phyloP scores from a whole-genome alignment of 495 filamentous ascomycete species.

The Aspergillus baeticus region DNA sequence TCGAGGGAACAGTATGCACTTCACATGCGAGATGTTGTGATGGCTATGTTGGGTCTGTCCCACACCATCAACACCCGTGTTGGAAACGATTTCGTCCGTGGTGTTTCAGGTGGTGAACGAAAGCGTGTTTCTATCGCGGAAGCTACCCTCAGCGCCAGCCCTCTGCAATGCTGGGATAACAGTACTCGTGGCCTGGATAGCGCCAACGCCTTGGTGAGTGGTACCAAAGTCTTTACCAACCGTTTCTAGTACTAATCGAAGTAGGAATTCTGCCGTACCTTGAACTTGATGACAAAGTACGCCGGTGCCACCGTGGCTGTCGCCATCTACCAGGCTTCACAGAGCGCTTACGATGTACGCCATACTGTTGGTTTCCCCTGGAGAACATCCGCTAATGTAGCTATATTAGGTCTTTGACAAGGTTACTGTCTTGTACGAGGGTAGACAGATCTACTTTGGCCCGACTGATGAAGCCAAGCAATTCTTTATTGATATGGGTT shows the following conservation, averaged over 20 bases:
- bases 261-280: constrained; percentile 62
- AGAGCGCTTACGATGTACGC: constrained; percentile 68
- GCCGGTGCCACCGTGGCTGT: constrained; percentile 77
- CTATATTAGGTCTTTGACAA: constrained; percentile 52
- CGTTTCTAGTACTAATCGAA: not conserved
- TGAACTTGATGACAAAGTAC: constrained; percentile 74
- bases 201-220: constrained; percentile 63
- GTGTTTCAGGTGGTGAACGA: constrained; percentile 68
- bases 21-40: constrained; percentile 59
- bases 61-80: constrained; percentile 54
- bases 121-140: constrained; percentile 64
- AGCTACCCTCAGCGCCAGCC: constrained; percentile 69
- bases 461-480: constrained; percentile 56
- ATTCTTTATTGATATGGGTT: constrained; percentile 69
- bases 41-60: constrained; percentile 59
- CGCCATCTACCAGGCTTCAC: constrained; percentile 81
- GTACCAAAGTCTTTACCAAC: too few species aligned
- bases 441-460: constrained; percentile 69
- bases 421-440: constrained; percentile 61
- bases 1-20: constrained; percentile 45
- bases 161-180: constrained; percentile 84
- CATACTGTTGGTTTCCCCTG: not conserved
- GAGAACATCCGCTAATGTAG: not conserved
- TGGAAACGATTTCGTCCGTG: constrained; percentile 83
- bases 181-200: constrained; percentile 83